Percentiles rank a stretch among this genome's conserved stretches.
phyloP scores from a whole-genome alignment of 805 yeast genomes.

The Ogataea ramenticola region DNA sequence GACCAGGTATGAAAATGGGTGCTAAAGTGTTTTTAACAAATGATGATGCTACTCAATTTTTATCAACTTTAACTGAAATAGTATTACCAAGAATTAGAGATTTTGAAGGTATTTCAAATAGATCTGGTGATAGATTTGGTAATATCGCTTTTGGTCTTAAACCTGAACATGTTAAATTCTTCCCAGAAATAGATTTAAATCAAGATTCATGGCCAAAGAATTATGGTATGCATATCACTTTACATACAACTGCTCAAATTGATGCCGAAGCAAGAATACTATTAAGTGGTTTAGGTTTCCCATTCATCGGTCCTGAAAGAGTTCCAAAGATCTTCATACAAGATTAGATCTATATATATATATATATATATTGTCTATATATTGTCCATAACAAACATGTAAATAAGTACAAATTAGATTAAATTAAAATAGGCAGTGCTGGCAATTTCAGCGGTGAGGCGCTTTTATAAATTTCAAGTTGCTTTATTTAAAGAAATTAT shows the following conservation, averaged over 20 bases:
- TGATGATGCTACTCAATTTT: conserved; percentile 75
- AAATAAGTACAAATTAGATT: too few species aligned
- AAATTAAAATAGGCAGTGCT: too few species aligned
- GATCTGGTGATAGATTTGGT: conserved; percentile 80
- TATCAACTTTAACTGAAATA: conserved; percentile 80
- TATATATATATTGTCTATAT: too few species aligned
- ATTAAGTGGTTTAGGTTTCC: conserved; percentile 75
- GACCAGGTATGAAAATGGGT: conserved; percentile 88
- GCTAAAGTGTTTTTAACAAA: conserved; percentile 77
- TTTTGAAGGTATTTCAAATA: conserved; percentile 68
- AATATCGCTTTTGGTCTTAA: conserved; percentile 79
- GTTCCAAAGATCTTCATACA: conserved; percentile 23
- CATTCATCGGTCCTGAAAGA: conserved; percentile 55
- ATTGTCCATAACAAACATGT: background rate
- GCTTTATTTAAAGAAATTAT: too few species aligned
- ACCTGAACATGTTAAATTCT: conserved; percentile 66
- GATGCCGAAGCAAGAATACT: conserved; percentile 85
- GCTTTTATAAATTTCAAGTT: too few species aligned
- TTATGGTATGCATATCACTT: conserved; percentile 77
- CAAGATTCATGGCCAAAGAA: conserved; percentile 85
- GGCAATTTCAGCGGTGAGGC: too few species aligned
- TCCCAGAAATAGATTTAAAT: conserved; percentile 91
- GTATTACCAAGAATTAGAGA: conserved; percentile 92
- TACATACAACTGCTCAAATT: conserved; percentile 84
- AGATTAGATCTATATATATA: too few species aligned